These are phyloP conservation scores for Cryptococcus maquisensis DNA, from an alignment of 1,284 basidiomycete species.

Conservation along the genomic window DNA sequence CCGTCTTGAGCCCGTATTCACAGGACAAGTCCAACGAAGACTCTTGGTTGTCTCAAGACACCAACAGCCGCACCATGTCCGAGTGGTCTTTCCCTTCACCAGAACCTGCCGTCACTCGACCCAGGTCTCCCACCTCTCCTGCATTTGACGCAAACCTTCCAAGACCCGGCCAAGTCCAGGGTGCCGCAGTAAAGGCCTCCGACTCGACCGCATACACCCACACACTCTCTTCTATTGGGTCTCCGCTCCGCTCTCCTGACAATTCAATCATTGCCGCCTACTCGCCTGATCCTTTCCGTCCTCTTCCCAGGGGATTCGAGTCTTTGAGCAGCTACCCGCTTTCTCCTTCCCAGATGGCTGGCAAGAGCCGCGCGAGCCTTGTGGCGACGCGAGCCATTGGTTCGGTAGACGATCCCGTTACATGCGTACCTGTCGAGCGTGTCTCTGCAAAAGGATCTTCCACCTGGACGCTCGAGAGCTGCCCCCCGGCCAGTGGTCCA, in stretches of 20 bases:
- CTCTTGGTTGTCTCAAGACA: slow-evolving; percentile 32
- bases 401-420: slow-evolving; percentile 8
- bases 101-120: slow-evolving; percentile 15
- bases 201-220: slow-evolving; percentile 16
- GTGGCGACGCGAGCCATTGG: slow-evolving; percentile 1
- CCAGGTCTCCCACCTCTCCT: slow-evolving; percentile 10
- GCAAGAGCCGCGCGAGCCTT: slow-evolving; percentile 10
- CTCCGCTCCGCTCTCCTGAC: slow-evolving; percentile 16
- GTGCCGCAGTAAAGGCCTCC: slow-evolving; percentile 5
- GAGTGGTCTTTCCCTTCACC: slow-evolving; percentile 27
- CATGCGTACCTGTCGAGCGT: slow-evolving; percentile 20
- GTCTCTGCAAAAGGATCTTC: slow-evolving; percentile 8
- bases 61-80: slow-evolving; percentile 24
- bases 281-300: slow-evolving; percentile 31
- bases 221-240: slow-evolving; percentile 11
- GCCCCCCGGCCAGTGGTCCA: slow-evolving; percentile 14
- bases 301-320: slow-evolving; percentile 27
- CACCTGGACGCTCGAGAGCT: slow-evolving; percentile 31
- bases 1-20: not conserved
- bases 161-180: slow-evolving; percentile 3
- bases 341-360: slow-evolving; percentile 16
- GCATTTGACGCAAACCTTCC: slow-evolving; percentile 9
- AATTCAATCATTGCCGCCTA: slow-evolving; percentile 32
- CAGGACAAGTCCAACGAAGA: slow-evolving; percentile 2
- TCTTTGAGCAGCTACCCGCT: slow-evolving; percentile 29